phyloP scores from a whole-genome alignment of 164 flowering plant genomes.

The Vitis vinifera region ASM3070453v1 NC_081821.1:6982501-6983000 shows the following conservation, averaged over 20 bases:
- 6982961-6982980: constrained; percentile 42
- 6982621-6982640: constrained; percentile 14
- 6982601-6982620: constrained; percentile 5
- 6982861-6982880: constrained; percentile 23
- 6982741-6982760: constrained; percentile 23
- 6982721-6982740: constrained; percentile 31
- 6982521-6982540: no score
- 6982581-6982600: no score
- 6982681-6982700: constrained; percentile 8
- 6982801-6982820: constrained; percentile 16
- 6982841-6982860: constrained; percentile 49
- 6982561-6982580: no score
- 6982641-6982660: constrained; percentile 1
- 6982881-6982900: constrained; percentile 5
- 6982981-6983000: constrained; percentile 35
- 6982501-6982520: no score
- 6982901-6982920: constrained; percentile 44
- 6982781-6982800: constrained; percentile 34
- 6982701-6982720: constrained; percentile 15
- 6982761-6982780: constrained; percentile 38
- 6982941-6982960: constrained; percentile 61
- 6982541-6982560: no score
- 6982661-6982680: constrained; percentile 20
- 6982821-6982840: constrained; percentile 41
- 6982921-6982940: constrained; percentile 54